phyloP scores from a whole-genome alignment of 2,329 filamentous ascomycete genomes.

The Ceratocystis smalleyi region DNA sequence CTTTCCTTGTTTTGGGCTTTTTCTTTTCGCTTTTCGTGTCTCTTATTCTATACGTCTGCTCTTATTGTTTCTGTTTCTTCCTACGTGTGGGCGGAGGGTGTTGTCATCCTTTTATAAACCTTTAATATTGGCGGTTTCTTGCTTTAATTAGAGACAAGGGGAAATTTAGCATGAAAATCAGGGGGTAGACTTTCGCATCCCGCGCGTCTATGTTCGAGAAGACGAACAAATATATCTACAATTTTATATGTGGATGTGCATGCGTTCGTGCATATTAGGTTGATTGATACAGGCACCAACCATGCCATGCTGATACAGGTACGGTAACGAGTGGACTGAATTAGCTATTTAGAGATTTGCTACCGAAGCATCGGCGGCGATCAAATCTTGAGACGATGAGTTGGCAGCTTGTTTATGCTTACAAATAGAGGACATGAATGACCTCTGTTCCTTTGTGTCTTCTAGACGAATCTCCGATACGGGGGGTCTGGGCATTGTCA shows the following conservation, averaged over 20 bases:
- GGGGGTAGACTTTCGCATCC: neutral
- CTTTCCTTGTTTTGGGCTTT: neutral
- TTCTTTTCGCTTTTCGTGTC: neutral
- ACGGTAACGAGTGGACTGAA: neutral
- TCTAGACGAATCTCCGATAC: neutral
- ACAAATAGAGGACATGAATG: neutral
- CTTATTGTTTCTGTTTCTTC: neutral
- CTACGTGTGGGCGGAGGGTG: neutral
- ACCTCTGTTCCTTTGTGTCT: neutral
- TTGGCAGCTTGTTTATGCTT: neutral
- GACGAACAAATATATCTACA: no score
- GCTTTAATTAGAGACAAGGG: neutral
- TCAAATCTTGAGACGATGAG: neutral
- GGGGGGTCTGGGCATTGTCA: neutral
- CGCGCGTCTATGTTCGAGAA: neutral
- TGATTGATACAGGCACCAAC: no score
- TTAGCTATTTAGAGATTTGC: neutral
- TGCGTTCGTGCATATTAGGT: no score
- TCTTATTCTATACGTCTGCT: neutral
- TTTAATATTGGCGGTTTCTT: slow-evolving; percentile 9
- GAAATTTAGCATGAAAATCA: neutral
- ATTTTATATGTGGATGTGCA: no score
- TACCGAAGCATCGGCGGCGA: neutral
- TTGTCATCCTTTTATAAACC: slow-evolving; percentile 2
- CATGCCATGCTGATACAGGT: neutral